phyloP scores from a whole-genome alignment of 768 basidiomycete species.

The Lentinula lateritia region DNA sequence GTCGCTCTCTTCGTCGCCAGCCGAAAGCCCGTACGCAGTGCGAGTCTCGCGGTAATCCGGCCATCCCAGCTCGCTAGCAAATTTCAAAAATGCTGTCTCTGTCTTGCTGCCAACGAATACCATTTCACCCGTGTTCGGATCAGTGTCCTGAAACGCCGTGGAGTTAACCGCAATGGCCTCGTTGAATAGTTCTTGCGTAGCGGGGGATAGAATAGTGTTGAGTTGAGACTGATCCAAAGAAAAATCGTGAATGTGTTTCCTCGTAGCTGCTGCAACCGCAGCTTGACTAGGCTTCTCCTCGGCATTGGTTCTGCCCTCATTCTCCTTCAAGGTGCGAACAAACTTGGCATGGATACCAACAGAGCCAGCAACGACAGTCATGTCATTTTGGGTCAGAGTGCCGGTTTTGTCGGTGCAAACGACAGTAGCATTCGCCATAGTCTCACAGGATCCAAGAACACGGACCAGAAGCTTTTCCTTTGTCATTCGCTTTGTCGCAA shows the following conservation, averaged over 20 bases:
- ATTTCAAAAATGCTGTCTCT: conserved; percentile 84
- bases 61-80: conserved; percentile 82
- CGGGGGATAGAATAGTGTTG: conserved; percentile 53
- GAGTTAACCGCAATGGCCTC: conserved; percentile 87
- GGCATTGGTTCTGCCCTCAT: conserved; percentile 67
- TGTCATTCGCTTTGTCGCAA: conserved; percentile 98
- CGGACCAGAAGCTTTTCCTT: conserved; percentile 92
- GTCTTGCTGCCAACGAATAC: conserved; percentile 92
- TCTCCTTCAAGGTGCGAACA: conserved; percentile 70
- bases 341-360: conserved; percentile 94
- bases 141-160: conserved; percentile 85
- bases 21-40: conserved; percentile 25
- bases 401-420: conserved; percentile 97
- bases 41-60: conserved; percentile 61
- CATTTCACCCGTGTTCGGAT: conserved; percentile 51
- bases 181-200: conserved; percentile 67
- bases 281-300: conserved; percentile 38
- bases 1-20: background rate
- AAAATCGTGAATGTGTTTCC: conserved; percentile 66
- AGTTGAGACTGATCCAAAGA: conserved; percentile 77
- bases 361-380: conserved; percentile 96
- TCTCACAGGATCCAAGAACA: conserved; percentile 94
- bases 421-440: conserved; percentile 97
- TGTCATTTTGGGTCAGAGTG: conserved; percentile 90
- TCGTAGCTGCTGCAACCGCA: conserved; percentile 19